A percentile compares a stretch with the other conserved stretches of the same genome.
Evolutionary conservation across 306 rosid genomes (phyloP).

Genomic region (Gleditsia sinensis): DNA sequence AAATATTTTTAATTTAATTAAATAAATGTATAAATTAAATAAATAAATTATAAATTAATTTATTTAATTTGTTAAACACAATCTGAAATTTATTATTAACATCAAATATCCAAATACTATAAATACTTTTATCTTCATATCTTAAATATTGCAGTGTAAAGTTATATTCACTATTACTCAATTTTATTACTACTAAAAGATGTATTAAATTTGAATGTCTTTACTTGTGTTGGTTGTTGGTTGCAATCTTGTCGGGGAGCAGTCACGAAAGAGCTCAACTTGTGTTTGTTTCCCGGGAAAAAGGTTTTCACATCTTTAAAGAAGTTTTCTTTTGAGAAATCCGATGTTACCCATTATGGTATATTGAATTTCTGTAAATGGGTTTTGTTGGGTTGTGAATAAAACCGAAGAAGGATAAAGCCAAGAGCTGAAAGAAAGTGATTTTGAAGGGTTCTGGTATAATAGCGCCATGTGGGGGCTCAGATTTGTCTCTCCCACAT

Average conservation of each 20-base stretch:
- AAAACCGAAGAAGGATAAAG: background rate
- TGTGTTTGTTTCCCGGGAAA: conserved; percentile 36
- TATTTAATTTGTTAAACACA: no score
- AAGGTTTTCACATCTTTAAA: conserved; percentile 19
- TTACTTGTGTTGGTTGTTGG: conserved; percentile 23
- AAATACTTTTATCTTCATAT: no score
- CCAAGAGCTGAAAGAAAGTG: conserved; percentile 20
- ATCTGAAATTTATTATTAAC: no score
- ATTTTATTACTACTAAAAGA: conserved; percentile 4
- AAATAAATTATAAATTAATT: no score
- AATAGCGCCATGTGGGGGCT: conserved; percentile 40
- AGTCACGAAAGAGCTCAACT: conserved; percentile 5
- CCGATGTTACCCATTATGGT: conserved; percentile 23
- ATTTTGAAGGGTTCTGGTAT: conserved; percentile 28
- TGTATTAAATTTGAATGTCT: conserved; percentile 21
- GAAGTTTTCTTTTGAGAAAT: conserved; percentile 15
- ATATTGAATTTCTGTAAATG: background rate
- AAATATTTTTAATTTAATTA: no score
- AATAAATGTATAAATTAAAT: no score
- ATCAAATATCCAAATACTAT: no score
- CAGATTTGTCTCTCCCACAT: conserved; percentile 48
- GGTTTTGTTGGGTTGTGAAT: conserved; percentile 14
- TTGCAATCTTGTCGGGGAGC: conserved; percentile 22
- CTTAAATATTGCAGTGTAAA: no score
- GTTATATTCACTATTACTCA: conserved; percentile 10